A percentile compares a stretch with the other conserved stretches of the same genome.
Conservation (phyloP, 306 rosid species). For the Cicer judaicum region DNA sequence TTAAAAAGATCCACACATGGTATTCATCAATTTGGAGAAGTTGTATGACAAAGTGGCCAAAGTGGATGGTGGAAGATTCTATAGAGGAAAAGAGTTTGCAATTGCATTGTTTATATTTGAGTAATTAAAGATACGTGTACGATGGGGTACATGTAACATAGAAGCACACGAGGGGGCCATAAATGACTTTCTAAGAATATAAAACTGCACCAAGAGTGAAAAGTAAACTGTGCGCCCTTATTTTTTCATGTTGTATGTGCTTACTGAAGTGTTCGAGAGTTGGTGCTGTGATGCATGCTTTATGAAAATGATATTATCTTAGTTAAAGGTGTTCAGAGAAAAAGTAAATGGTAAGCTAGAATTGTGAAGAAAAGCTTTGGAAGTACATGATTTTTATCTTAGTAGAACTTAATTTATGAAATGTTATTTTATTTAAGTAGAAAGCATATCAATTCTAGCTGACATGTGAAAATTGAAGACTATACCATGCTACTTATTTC, state of each 20-base stretch:
- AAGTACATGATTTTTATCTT: background rate
- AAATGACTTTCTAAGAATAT: background rate
- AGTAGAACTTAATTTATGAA: background rate
- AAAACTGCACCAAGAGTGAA: background rate
- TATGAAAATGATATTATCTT: background rate
- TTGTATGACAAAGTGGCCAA: background rate
- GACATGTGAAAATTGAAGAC: background rate
- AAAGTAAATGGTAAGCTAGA: background rate
- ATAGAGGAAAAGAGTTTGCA: background rate
- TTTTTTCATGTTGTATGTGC: background rate
- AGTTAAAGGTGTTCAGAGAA: background rate
- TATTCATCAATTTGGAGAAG: slow-evolving; percentile 12
- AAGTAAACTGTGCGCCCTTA: background rate
- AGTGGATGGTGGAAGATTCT: slow-evolving; percentile 4
- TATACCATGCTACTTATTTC: background rate
- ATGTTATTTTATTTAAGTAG: background rate
- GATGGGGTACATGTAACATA: background rate
- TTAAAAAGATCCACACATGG: background rate
- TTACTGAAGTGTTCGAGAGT: background rate
- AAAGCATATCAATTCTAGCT: background rate
- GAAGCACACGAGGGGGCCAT: background rate
- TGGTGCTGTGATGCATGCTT: background rate
- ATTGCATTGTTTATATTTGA: background rate
- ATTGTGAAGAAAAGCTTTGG: background rate
- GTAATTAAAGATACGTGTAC: background rate